Evolutionary conservation across 352 stramenopile species (phyloP), one percentile per base, ranked within the genome.

Genomic region (Globisporangium camurandrum): DNA sequence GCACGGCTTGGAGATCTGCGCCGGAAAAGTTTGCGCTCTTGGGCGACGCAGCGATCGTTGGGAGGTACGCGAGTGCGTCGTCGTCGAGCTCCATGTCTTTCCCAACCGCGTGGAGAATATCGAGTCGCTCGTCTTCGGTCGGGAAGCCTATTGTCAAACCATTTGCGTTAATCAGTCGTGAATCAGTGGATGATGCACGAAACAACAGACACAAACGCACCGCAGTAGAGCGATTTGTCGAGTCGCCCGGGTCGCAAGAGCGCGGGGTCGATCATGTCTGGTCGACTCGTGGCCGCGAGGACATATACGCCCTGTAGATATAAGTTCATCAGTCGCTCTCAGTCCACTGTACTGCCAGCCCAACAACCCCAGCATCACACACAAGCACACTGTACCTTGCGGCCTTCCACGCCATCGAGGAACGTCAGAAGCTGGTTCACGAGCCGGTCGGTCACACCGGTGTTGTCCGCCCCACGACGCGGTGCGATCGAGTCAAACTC

Each of bases 351-450:
- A 28, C 10, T 9, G 6, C 31, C 10, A 22, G 40, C 9, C 20
- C 40, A 45, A 22, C 28, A 5, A 28, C 19, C 20, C 27, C 10
- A 41, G 24, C 49, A 19, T 42, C 75, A 23, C 22, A 30, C 17
- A 49, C 3, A 11, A 17, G 54, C 46, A 41, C 39, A 49, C 5
- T 46, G 38, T 49, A 90, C 87, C 67, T 86, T 86, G 51, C 84
- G 61, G 1, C 66, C 72, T 69, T 99, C 96, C 12, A 98, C 94
- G 36, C 96, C 95, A 71, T 99, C 96, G 41, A 99, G 63, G 59
- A 98, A 98, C 0, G 96, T 99, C 1, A 99, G 81, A 42, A 99
- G 69, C 54, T 99, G 96, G 61, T 98, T 99, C 41, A 99, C 95
- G 24, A 99, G 88, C 20, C 96, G 76, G 61, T 98, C 95, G 0